Evolutionary conservation across 2,329 filamentous ascomycete genomes (phyloP).

Genomic region (Cordyceps sp.): DNA sequence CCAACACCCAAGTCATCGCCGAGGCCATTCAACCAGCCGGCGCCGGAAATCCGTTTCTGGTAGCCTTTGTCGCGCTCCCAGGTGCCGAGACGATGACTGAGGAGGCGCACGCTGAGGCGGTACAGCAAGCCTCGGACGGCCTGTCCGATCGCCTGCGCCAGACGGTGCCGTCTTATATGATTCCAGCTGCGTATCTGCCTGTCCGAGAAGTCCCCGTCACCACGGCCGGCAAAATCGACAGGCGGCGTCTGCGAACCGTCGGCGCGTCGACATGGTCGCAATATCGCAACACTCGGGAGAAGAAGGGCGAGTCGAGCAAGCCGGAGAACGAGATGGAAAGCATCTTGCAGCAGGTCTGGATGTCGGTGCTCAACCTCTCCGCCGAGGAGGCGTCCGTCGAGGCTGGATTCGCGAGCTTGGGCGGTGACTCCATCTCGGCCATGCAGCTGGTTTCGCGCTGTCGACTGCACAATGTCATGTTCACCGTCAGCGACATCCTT

Average conservation of each 20-base stretch:
- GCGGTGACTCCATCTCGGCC: conserved; percentile 26
- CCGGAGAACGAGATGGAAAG: conserved; percentile 1
- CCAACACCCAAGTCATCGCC: conserved; percentile 1
- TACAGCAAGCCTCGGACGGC: background rate
- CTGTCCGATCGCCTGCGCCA: conserved; percentile 1
- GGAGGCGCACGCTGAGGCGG: background rate
- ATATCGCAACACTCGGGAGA: background rate
- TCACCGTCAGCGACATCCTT: conserved; percentile 17
- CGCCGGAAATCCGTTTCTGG: conserved; percentile 1
- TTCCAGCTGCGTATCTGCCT: conserved; percentile 4
- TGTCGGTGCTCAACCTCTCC: conserved; percentile 19
- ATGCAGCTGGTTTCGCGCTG: conserved; percentile 24
- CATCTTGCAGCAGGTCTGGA: conserved; percentile 14
- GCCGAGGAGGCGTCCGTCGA: conserved; percentile 11
- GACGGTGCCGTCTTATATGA: conserved; percentile 5
- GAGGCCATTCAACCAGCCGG: conserved; percentile 2
- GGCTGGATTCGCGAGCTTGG: conserved; percentile 20
- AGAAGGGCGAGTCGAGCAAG: background rate
- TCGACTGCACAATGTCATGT: conserved; percentile 10
- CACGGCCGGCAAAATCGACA: conserved; percentile 4
- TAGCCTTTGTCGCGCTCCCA: conserved; percentile 3
- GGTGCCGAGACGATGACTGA: background rate
- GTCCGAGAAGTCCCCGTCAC: conserved; percentile 4
- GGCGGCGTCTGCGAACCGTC: conserved; percentile 3
- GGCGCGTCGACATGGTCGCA: conserved; percentile 2